Evolutionary conservation across 331 rosid genomes (phyloP), one percentile per base, ranked within the genome.

Genomic region (Stylosanthes scabra): DNA sequence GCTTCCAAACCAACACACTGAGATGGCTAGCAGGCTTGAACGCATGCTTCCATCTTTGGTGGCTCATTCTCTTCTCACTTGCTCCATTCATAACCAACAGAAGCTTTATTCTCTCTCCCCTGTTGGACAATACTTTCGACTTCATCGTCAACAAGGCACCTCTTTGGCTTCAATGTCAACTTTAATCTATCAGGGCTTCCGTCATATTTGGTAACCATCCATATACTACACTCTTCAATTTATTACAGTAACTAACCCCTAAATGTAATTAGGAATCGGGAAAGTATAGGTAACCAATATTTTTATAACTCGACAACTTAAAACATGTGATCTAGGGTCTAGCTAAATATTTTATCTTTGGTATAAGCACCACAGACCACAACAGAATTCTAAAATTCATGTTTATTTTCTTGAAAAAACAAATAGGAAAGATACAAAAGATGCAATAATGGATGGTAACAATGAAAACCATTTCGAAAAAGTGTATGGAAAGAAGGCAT

Each of bases 1-100:
- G 11, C 29, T 71, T 42, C 75, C 75, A 71, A 58, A 44, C 8
- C 58, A 45, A 45, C 66, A 71, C 58, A 9, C 75, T 0, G 16
- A 71, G 9, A 27, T 71, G 66, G 37, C 68, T 14, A 15, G 9
- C 2, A 59, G 68, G 68, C 59, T 71, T 46, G 76, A 71, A 0
- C 59, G 76, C 57, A 46, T 71, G n/a, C 29, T 59, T 12, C 34
- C 46, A 2, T 2, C 41, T 3, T 5, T 71, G 3, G 76, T 59
- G 0, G 59, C 58, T 59, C 41, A 8, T 16, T 42, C 59, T 45
- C 67, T 71, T 29, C 67, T 59, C 1, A 28, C 6, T 9, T 71
- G 76, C 25, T 58, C n/a, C n/a, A n/a, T n/a, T n/a, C n/a, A n/a
- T n/a, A n/a, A n/a, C n/a, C n/a, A n/a, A n/a, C n/a, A n/a, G n/a